These are phyloP conservation scores for Ophiocordyceps unilateralis DNA, from an alignment of 2,329 filamentous ascomycete genomes.

Conservation along the genomic window DNA sequence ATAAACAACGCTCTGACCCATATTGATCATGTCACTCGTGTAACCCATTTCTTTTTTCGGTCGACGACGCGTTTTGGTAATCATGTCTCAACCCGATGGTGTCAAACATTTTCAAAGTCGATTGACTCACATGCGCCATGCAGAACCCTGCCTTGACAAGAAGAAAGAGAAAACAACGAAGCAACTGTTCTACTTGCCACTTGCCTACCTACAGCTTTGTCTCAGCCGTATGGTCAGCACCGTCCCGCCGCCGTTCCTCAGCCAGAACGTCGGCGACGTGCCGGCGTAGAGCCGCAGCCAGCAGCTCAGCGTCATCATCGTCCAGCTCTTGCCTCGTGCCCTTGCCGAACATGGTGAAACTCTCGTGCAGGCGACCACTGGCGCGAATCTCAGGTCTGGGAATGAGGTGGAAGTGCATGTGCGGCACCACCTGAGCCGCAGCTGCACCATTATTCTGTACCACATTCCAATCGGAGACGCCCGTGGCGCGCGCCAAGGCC, in stretches of 20 bases:
- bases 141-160: too few species aligned
- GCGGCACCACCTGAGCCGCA: constrained; percentile 81
- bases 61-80: too few species aligned
- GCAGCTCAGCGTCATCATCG: constrained; percentile 48
- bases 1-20: too few species aligned
- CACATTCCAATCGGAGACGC: constrained; percentile 78
- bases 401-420: constrained; percentile 91
- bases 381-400: constrained; percentile 55
- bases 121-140: too few species aligned
- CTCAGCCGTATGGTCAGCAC: not conserved
- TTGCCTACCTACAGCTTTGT: not conserved
- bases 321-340: constrained; percentile 58
- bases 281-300: constrained; percentile 38
- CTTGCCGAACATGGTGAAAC: constrained; percentile 71
- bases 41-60: too few species aligned
- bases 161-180: too few species aligned
- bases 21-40: too few species aligned
- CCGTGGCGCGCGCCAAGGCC: constrained; percentile 51
- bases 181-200: too few species aligned
- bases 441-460: constrained; percentile 89
- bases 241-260: constrained; percentile 18
- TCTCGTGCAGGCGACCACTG: constrained; percentile 35
- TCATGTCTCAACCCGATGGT: too few species aligned
- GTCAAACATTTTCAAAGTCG: too few species aligned
- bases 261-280: constrained; percentile 29